phyloP scores from a whole-genome alignment of 202 grass and related monocot species.

The Eragrostis tef region DNA sequence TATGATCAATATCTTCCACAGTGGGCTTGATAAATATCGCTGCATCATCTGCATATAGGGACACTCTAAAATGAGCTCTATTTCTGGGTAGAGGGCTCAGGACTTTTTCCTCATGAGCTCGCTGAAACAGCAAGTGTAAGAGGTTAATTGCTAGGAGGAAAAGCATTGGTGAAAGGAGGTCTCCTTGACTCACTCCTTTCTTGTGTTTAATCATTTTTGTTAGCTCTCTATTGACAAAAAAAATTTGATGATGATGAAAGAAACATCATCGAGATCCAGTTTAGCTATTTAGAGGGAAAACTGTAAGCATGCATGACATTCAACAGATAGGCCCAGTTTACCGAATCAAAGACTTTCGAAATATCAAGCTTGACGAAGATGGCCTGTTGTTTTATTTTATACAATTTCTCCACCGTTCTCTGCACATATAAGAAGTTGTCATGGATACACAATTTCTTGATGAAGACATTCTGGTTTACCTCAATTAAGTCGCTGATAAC shows the following conservation, averaged over 20 bases:
- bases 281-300: neutral
- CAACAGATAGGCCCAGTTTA: neutral
- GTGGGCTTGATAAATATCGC: neutral
- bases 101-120: too few relatives aligned
- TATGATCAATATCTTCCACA: neutral
- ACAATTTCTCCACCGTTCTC: rapidly evolving
- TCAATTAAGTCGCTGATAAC: too few relatives aligned
- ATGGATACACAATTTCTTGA: neutral
- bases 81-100: too few relatives aligned
- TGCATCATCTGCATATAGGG: neutral
- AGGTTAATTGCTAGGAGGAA: neutral
- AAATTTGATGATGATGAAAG: neutral
- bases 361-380: neutral
- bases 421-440: neutral
- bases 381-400: neutral
- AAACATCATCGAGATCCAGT: neutral
- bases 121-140: neutral
- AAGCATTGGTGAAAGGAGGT: neutral
- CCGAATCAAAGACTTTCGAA: neutral
- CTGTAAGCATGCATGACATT: neutral
- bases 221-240: too few relatives aligned
- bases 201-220: neutral
- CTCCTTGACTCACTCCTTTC: neutral
- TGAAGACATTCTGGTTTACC: neutral
- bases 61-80: neutral